phyloP scores from a whole-genome alignment of 805 yeast genomes.

The Cyberlindnera mississippiensis region DNA sequence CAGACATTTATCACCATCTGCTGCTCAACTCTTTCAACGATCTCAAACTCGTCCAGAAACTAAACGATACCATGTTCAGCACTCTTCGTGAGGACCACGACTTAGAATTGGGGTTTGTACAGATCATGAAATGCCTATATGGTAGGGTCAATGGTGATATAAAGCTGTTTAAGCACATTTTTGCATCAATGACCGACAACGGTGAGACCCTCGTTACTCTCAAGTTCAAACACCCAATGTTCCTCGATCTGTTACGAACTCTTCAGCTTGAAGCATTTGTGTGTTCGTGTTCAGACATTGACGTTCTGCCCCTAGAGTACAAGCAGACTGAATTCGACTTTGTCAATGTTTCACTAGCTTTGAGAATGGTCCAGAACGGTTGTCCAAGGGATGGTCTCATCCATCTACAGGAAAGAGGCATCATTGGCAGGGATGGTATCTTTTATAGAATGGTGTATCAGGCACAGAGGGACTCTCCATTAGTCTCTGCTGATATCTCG shows the following conservation, averaged over 20 bases:
- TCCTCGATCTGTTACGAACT: constrained; percentile 12
- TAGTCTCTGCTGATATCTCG: constrained; percentile 1
- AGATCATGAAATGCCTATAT: constrained; percentile 16
- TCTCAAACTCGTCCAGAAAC: constrained; percentile 1
- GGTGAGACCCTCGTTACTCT: constrained; percentile 1
- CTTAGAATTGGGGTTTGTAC: constrained; percentile 13
- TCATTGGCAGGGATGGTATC: constrained; percentile 13
- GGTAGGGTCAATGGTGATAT: constrained; percentile 7
- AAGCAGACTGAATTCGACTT: constrained; percentile 16
- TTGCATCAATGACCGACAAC: constrained; percentile 11
- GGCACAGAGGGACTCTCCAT: constrained; percentile 2
- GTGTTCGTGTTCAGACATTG: constrained; percentile 9
- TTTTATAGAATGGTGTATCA: constrained; percentile 13
- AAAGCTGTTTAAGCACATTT: constrained; percentile 15
- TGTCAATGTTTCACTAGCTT: constrained; percentile 14
- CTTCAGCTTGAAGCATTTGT: constrained; percentile 17
- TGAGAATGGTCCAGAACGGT: constrained; percentile 7
- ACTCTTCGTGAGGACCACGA: constrained; percentile 16
- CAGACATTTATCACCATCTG: constrained; percentile 9
- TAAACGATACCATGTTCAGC: constrained; percentile 10
- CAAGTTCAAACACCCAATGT: constrained; percentile 7
- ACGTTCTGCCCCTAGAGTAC: constrained; percentile 12
- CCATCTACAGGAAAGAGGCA: constrained; percentile 4
- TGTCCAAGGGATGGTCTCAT: constrained; percentile 8
- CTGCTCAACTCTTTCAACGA: constrained; percentile 7